Percentiles rank a stretch among this genome's conserved stretches.
Conservation (phyloP, 2,329 filamentous ascomycete species). For the Diaporthe capsici region DNA sequence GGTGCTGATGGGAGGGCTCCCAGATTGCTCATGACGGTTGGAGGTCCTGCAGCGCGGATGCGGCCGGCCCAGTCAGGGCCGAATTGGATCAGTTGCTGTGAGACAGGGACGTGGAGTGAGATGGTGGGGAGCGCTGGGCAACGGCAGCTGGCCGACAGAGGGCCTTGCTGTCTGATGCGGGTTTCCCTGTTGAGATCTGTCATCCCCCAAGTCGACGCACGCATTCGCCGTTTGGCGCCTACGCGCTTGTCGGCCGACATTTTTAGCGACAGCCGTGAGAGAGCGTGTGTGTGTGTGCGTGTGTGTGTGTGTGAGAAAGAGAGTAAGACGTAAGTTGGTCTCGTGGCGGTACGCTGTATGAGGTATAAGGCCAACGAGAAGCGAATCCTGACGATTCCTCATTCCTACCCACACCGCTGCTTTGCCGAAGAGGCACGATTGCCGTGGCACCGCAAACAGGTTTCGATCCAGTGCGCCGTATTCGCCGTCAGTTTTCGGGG, state of each 20-base stretch:
- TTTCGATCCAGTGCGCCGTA: slow-evolving; percentile 24
- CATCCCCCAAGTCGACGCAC: slow-evolving; percentile 18
- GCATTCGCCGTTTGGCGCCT: slow-evolving; percentile 12
- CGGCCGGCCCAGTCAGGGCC: slow-evolving; percentile 26
- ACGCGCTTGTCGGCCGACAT: slow-evolving; percentile 31
- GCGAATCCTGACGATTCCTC: slow-evolving; percentile 34
- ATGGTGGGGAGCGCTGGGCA: slow-evolving; percentile 12
- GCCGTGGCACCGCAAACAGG: slow-evolving; percentile 41
- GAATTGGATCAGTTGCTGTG: slow-evolving; percentile 38
- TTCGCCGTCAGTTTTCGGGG: slow-evolving; percentile 31
- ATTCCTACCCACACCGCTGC: slow-evolving; percentile 39
- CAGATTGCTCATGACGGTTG: neutral
- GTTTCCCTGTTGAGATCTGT: slow-evolving; percentile 13
- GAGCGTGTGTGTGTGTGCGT: neutral
- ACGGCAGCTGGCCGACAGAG: slow-evolving; percentile 4
- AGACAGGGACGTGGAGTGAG: slow-evolving; percentile 24
- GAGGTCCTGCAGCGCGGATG: slow-evolving; percentile 16
- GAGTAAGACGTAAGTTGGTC: slow-evolving; percentile 25
- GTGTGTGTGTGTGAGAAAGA: neutral
- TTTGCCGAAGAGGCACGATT: slow-evolving; percentile 38
- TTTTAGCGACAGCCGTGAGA: slow-evolving; percentile 14
- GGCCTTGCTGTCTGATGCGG: slow-evolving; percentile 1
- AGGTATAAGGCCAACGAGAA: slow-evolving; percentile 31
- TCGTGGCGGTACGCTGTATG: slow-evolving; percentile 25
- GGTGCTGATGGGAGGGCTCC: neutral